A percentile compares a stretch with the other conserved stretches of the same genome.
phyloP scores from a whole-genome alignment of 148 eudicot species.

The Rhododendron mucronatum region DNA sequence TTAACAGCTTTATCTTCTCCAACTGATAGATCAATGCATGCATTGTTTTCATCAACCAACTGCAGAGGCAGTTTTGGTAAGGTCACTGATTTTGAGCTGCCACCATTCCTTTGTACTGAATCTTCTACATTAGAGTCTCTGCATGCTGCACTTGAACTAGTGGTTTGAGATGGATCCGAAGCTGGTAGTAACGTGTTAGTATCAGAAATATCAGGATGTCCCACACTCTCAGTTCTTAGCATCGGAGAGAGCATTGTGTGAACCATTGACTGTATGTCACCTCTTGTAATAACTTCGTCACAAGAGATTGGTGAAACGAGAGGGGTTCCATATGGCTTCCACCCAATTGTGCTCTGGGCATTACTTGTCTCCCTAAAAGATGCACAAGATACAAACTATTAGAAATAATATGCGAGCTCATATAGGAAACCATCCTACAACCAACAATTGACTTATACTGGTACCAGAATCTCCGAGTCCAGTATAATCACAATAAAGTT shows the following conservation, averaged over 20 bases:
- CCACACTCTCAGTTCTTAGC: slow-evolving; percentile 39
- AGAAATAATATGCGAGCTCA: background rate
- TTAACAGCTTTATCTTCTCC: slow-evolving; percentile 75
- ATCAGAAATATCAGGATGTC: slow-evolving; percentile 23
- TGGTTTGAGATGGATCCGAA: slow-evolving; percentile 27
- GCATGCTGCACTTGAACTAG: slow-evolving; percentile 26
- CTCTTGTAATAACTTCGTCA: slow-evolving; percentile 63
- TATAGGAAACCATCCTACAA: background rate
- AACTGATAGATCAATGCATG: slow-evolving; percentile 68
- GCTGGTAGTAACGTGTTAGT: slow-evolving; percentile 25
- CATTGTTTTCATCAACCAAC: slow-evolving; percentile 86
- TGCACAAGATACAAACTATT: background rate
- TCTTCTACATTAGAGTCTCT: slow-evolving; percentile 25
- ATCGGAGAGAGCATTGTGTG: slow-evolving; percentile 74
- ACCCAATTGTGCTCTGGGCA: slow-evolving; percentile 44
- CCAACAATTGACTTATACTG: background rate
- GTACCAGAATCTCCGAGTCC: background rate
- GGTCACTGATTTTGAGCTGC: slow-evolving; percentile 25
- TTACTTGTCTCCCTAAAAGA: slow-evolving; percentile 49
- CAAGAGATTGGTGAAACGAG: slow-evolving; percentile 70
- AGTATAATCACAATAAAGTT: background rate
- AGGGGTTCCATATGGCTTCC: slow-evolving; percentile 96
- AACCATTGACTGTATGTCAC: slow-evolving; percentile 75
- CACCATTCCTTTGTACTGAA: slow-evolving; percentile 23
- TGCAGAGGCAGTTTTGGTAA: slow-evolving; percentile 63